These are phyloP conservation scores for Neodidymelliopsis sp. DNA, from an alignment of 2,329 filamentous ascomycete genomes.

Conservation along the genomic window DNA sequence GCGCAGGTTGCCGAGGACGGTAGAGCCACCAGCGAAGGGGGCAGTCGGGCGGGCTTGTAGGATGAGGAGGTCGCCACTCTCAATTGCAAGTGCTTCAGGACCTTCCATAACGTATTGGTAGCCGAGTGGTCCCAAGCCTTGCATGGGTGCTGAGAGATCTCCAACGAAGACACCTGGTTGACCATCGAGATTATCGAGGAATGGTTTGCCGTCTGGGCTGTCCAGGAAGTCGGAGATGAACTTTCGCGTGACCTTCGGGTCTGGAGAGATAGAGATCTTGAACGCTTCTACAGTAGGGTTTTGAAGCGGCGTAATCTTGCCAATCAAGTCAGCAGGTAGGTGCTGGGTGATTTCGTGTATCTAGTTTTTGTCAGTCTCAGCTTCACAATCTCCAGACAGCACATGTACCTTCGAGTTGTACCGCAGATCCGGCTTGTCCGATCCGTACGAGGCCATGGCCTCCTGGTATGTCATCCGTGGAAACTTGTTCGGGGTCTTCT, in stretches of 20 bases:
- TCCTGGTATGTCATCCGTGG: constrained; percentile 73
- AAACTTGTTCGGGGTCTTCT: constrained; percentile 59
- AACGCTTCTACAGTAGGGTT: constrained; percentile 78
- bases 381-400: too few relatives aligned
- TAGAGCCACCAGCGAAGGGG: constrained; percentile 76
- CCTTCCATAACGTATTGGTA: constrained; percentile 71
- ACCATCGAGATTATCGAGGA: constrained; percentile 75
- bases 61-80: constrained; percentile 77
- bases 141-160: constrained; percentile 75
- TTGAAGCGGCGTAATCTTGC: constrained; percentile 75
- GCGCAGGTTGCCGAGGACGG: constrained; percentile 74
- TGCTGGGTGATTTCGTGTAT: constrained; percentile 72
- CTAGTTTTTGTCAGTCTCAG: constrained; percentile 50
- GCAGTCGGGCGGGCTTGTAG: constrained; percentile 77
- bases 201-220: constrained; percentile 62
- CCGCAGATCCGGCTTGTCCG: constrained; percentile 90
- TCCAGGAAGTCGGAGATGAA: constrained; percentile 78
- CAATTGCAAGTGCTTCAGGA: constrained; percentile 61
- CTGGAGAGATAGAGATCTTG: constrained; percentile 66
- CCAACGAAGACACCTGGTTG: constrained; percentile 80
- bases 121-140: constrained; percentile 79
- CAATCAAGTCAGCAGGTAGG: constrained; percentile 69
- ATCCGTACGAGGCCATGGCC: constrained; percentile 82
- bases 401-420: constrained; percentile 68
- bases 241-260: constrained; percentile 61